These are phyloP conservation scores for Barnettozyma sp. DNA, from an alignment of 805 yeast genomes.

Conservation along the genomic window DNA sequence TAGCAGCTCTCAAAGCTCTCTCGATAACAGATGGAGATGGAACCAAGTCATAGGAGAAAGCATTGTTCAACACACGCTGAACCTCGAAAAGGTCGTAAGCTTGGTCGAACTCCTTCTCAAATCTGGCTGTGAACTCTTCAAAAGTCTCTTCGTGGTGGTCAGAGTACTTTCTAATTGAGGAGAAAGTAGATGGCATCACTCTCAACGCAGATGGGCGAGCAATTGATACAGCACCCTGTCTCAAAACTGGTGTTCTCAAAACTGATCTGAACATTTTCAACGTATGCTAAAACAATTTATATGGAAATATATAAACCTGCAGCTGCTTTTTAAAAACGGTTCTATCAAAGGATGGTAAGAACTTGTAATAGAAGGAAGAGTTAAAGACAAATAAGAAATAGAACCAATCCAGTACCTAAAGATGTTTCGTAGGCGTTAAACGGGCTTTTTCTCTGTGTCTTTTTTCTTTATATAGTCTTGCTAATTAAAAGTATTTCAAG, in stretches of 20 bases:
- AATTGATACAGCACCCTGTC: conserved; percentile 13
- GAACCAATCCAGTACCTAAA: too few species aligned
- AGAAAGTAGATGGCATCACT: conserved; percentile 13
- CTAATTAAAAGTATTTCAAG: too few species aligned
- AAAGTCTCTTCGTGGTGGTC: conserved; percentile 84
- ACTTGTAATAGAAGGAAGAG: not conserved
- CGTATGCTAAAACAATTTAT: not conserved
- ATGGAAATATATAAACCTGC: too few species aligned
- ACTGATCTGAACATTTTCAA: conserved; percentile 14
- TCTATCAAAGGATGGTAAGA: conserved; percentile 1
- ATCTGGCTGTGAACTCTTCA: conserved; percentile 86
- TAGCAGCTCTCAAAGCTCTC: conserved; percentile 93
- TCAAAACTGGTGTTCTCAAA: conserved; percentile 19
- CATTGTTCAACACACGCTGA: conserved; percentile 93
- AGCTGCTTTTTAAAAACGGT: not conserved
- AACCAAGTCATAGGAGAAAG: conserved; percentile 96
- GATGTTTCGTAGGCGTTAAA: too few species aligned
- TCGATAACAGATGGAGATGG: conserved; percentile 96
- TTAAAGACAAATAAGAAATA: not conserved
- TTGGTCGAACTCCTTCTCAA: conserved; percentile 92
- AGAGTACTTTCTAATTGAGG: conserved; percentile 61
- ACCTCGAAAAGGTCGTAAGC: conserved; percentile 85
- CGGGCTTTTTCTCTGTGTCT: too few species aligned
- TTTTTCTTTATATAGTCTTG: too few species aligned
- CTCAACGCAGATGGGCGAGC: conserved; percentile 16